Evolutionary conservation across 2,329 filamentous ascomycete species (phyloP).

Genomic region (Trichoderma pleuroti): DNA sequence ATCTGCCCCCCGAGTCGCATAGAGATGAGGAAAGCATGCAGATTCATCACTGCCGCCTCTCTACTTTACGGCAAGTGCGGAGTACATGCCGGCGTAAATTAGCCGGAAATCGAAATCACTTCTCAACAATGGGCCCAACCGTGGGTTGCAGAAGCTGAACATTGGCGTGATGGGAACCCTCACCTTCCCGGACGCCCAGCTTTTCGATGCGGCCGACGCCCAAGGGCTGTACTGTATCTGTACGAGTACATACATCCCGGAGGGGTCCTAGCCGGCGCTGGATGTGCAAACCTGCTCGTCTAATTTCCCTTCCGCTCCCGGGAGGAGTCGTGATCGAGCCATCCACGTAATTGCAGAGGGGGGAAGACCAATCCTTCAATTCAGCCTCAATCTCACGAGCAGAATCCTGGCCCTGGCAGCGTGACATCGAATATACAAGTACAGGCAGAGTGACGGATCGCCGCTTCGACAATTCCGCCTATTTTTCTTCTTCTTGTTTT

Average conservation of each 20-base stretch:
- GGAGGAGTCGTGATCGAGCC: constrained; percentile 9
- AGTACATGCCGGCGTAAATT: constrained; percentile 4
- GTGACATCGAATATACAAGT: neutral
- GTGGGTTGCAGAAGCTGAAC: constrained; percentile 12
- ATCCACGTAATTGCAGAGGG: constrained; percentile 1
- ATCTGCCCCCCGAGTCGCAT: constrained; percentile 14
- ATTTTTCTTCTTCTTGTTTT: neutral
- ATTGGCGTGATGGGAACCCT: neutral
- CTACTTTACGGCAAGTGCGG: neutral
- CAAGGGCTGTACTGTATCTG: neutral
- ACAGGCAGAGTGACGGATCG: neutral
- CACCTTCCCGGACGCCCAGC: neutral
- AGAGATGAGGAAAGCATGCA: constrained; percentile 2
- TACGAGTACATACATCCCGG: neutral
- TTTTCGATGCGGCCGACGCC: neutral
- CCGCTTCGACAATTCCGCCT: neutral
- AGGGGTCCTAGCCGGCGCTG: neutral
- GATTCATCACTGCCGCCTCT: constrained; percentile 7
- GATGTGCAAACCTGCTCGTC: neutral
- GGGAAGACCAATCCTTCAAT: constrained; percentile 11
- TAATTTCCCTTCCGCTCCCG: constrained; percentile 12
- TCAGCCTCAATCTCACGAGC: constrained; percentile 12
- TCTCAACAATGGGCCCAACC: neutral
- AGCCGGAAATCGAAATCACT: constrained; percentile 12
- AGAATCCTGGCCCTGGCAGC: constrained; percentile 5